phyloP scores from a whole-genome alignment of 306 rosid species.

The Clitoria ternatea region DNA sequence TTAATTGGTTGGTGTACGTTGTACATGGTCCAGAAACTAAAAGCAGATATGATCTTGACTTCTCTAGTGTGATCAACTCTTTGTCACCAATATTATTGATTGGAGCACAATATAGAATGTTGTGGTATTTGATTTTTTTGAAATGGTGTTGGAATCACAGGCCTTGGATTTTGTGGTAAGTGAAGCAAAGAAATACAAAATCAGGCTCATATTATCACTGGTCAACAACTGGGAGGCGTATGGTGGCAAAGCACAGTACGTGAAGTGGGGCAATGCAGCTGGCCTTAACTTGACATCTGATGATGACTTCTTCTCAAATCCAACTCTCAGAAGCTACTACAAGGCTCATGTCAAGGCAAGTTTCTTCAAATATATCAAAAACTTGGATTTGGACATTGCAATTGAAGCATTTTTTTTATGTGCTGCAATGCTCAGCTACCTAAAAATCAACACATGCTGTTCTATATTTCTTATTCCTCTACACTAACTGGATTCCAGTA shows the following conservation, averaged over 20 bases:
- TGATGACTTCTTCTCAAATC: constrained; percentile 84
- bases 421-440: background rate
- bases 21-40: background rate
- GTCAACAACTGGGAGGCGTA: constrained; percentile 94
- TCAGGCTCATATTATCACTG: constrained; percentile 76
- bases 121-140: no score
- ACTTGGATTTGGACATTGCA: background rate
- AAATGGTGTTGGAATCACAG: constrained; percentile 41
- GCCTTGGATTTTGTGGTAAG: constrained; percentile 88
- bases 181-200: constrained; percentile 81
- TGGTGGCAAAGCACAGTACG: constrained; percentile 94
- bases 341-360: constrained; percentile 82
- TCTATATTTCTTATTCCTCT: background rate
- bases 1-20: background rate
- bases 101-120: no score
- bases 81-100: background rate
- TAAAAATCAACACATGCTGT: background rate
- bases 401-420: background rate
- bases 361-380: background rate
- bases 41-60: background rate
- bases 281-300: constrained; percentile 83
- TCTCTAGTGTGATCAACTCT: background rate
- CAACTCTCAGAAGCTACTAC: constrained; percentile 76
- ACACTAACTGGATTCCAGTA: background rate
- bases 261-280: constrained; percentile 88